Conservation (phyloP, 1,139 yeast genomes). For the Pichia sp. region DNA sequence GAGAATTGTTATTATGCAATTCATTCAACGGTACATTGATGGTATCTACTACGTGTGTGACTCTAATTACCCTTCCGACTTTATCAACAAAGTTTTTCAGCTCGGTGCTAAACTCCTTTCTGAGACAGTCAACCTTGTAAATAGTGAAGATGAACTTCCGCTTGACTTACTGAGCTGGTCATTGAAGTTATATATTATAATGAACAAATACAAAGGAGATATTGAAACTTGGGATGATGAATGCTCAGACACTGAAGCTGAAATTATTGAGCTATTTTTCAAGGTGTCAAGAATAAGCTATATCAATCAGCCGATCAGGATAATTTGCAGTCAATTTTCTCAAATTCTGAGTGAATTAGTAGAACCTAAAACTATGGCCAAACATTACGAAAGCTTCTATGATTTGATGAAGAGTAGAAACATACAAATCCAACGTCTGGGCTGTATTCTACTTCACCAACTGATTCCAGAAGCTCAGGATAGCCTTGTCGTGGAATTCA, state of each 20-base stretch:
- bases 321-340: slow-evolving; percentile 37
- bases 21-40: slow-evolving; percentile 35
- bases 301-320: slow-evolving; percentile 33
- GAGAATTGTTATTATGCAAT: slow-evolving; percentile 49
- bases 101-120: slow-evolving; percentile 40
- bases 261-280: slow-evolving; percentile 39
- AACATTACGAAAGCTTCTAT: slow-evolving; percentile 21
- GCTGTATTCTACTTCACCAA: slow-evolving; percentile 36
- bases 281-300: slow-evolving; percentile 27
- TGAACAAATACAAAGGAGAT: slow-evolving; percentile 30
- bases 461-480: slow-evolving; percentile 47
- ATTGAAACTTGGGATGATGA: slow-evolving; percentile 36
- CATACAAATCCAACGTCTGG: slow-evolving; percentile 38
- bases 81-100: slow-evolving; percentile 32
- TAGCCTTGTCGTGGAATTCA: slow-evolving; percentile 58
- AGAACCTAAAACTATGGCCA: slow-evolving; percentile 19
- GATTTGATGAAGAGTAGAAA: slow-evolving; percentile 25
- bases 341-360: slow-evolving; percentile 30
- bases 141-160: slow-evolving; percentile 19
- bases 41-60: slow-evolving; percentile 28
- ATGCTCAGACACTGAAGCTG: slow-evolving; percentile 33
- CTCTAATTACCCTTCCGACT: slow-evolving; percentile 31
- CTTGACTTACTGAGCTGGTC: slow-evolving; percentile 44
- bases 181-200: slow-evolving; percentile 40
- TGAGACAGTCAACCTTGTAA: slow-evolving; percentile 48